Base-by-base conservation (phyloP, 768 basidiomycete genomes). In the Rhizopogon rudus region DNA sequence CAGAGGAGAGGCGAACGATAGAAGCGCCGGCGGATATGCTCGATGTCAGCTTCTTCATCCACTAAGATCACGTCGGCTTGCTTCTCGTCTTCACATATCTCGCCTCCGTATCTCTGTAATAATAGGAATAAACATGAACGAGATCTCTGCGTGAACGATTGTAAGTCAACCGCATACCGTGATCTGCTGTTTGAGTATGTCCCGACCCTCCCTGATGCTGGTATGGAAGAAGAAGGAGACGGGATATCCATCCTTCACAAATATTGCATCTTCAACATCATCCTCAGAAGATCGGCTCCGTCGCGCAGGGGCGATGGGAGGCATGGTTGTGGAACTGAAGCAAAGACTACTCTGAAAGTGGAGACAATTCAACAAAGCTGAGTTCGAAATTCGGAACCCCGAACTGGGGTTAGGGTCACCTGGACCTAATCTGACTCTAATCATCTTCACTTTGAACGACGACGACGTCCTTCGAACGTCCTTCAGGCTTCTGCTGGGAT, bases 221-320 rank as follows among this genome's bases (percentile, higher is more conserved):
- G 1, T 17, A 17, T 71, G 69, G 40, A 69, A 64, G n/a, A 55
- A 64, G 51, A 69, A 69, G 17, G 60, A 60, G 51, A 69, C 55
- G 13, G 67, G 60, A 5, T 0, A 6, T 0, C 61, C 65, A 3
- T 62, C 53, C 6, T 71, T 60, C 46, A 58, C 50, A 13, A 69
- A 71, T n/a, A 71, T 39, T 13, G 43, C 44, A 40, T 54, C 42
- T 6, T 25, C 45, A 22, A 5, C 31, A 20, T 52, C 61, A 42
- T 20, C 20, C 53, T 40, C 53, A 16, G 25, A 48, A 22, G 9
- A 14, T 28, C 6, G 1, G 37, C 40, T 44, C 51, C 44, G 46
- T 50, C 48, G 37, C 20, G 16, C 57, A 59, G 53, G 33, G n/a
- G 28, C 42, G 8, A 22, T 39, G 22, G 22, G 50, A 40, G 1